Base-by-base conservation (phyloP, 352 stramenopile species). In the Phytophthora pseudosyringae region DNA sequence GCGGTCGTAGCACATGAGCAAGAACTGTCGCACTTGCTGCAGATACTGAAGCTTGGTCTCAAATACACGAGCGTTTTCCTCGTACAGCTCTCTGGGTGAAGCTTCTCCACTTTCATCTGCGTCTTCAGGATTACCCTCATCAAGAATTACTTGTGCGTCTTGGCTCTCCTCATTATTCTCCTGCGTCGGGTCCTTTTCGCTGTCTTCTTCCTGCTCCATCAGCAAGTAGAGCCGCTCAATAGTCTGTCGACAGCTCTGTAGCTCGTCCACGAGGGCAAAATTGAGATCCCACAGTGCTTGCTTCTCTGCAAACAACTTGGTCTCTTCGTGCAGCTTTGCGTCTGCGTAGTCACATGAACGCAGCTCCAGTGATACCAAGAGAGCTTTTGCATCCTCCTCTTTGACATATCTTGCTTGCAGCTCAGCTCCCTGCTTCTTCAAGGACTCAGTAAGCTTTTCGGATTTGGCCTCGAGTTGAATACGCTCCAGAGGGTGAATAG, bases 1-100 rank as follows among this genome's bases (percentile, higher is more conserved):
- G 3, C 83, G 81, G 5, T 83, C 77, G 61, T 93, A 93, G 54
- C 82, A 90, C 26, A 82, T 51, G 26, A 90, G 28, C 25, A 91
- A 53, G 54, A 88, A 89, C 33, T 81, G 67, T 1, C 86, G 70
- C 15, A 81, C 60, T 29, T 83, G 64, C 47, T 90, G 74, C 33
- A 86, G 32, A 11, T 58, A 73, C 47, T 81, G 58, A 5, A 85
- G 57, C 18, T 90, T 90, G 8, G 68, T 63, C 35, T 88, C 76
- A 40, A 90, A 83, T 9, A 83, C 54, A 7, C 56, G 69, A 2
- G 61, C 63, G 8, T 69, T 69, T 38, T 85, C 78, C n/a, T 85
- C 55, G 8, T 73, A 69, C 3, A 78, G 41, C n/a, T 79, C 59
- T 39, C 38, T 41, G 29, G 62, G 28, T 1, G 59, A 59, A 52